Base-by-base conservation (phyloP, 192 early-diverging fungal species). In the Coemansia sp. region DNA sequence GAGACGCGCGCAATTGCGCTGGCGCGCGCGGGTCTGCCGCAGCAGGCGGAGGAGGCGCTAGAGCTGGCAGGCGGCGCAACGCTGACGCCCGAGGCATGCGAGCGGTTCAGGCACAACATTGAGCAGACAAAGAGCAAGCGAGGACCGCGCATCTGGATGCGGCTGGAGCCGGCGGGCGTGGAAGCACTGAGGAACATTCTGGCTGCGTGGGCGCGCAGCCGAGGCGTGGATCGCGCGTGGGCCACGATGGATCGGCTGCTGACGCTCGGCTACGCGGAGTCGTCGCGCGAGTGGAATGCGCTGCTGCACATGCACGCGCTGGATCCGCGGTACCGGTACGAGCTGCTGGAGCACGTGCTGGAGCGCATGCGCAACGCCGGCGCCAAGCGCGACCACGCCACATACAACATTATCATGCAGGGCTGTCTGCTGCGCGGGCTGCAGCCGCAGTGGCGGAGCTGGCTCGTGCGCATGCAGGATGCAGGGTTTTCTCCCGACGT, bases 381-480 rank as follows among this genome's bases (percentile, higher is more conserved):
- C 0, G 77, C 61, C 6, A 40, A 49, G 9, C 45, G 18, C 4
- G 72, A 74, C 48, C 58, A 18, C n/a, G 77, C 68, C 10, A 71
- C 77, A 42, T 74, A 71, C 63, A 71, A 74, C 43, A 79, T 74
- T 9, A 65, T 79, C 42, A 61, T 79, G 77, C 77, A 74, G 12
- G 77, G 64, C 9, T 52, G 68, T 40, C 49, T 79, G 12, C 41
- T 79, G 65, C 77, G 77, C 43, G 72, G 77, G 38, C 40, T 60
- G 47, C 60, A 63, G 64, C 42, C 38, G 57, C 44, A 19, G 61
- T 79, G 71, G 71, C 61, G 52, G 26, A 56, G 68, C 48, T 79
- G 77, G 77, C 42, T 56, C 45, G 18, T 21, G 37, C 44, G 49
- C 13, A 79, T 79, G 77, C 65, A 64, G 58, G 45, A 13, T 1